A percentile compares a stretch with the other conserved stretches of the same genome.
These are phyloP conservation scores for Aspergillus bertholletiae DNA, from an alignment of 495 filamentous ascomycete genomes.

Conservation along the genomic window DNA sequence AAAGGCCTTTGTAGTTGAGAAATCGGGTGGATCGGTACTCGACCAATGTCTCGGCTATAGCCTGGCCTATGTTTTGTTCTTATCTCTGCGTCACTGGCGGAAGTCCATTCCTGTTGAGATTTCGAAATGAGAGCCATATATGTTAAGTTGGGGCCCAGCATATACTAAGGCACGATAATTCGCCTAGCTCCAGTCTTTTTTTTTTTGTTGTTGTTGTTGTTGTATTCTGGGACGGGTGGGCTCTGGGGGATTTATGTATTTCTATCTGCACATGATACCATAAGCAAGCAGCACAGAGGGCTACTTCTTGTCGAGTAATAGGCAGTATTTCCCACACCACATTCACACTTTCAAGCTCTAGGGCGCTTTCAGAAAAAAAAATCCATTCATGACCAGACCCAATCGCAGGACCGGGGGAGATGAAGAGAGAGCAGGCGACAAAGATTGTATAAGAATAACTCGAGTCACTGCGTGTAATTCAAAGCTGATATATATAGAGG, in stretches of 20 bases:
- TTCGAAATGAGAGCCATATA: background rate
- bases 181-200: too few species aligned
- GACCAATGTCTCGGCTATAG: background rate
- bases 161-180: too few species aligned
- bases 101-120: background rate
- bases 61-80: background rate
- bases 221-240: background rate
- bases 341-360: too few species aligned
- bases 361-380: too few species aligned
- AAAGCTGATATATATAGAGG: background rate
- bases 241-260: background rate
- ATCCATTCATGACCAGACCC: background rate
- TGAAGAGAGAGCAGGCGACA: background rate
- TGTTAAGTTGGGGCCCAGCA: too few species aligned
- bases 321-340: background rate
- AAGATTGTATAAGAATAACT: background rate
- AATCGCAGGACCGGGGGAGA: background rate
- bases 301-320: background rate
- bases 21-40: constrained; percentile 71
- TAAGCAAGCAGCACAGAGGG: background rate
- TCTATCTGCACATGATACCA: background rate
- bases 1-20: constrained; percentile 85
- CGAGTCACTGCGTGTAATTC: too few species aligned
- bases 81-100: constrained; percentile 5
- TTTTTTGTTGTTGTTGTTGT: too few species aligned